Percentiles rank a stretch among this genome's conserved stretches.
These are phyloP conservation scores for Dendrobium catenatum DNA, from an alignment of 106 monocot species.

Conservation along the genomic window DNA sequence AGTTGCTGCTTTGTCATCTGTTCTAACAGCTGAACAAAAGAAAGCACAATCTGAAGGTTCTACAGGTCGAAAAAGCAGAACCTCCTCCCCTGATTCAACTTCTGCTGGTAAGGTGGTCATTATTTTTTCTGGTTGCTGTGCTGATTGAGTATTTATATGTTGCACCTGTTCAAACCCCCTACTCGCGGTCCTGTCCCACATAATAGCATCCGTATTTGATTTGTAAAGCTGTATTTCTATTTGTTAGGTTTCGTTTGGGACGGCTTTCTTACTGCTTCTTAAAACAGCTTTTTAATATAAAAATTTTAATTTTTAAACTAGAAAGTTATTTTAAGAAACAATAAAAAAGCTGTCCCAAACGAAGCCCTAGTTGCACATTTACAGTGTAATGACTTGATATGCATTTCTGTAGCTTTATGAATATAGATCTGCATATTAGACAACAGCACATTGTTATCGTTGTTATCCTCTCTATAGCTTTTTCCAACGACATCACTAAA, in stretches of 20 bases:
- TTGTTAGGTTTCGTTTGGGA: background rate
- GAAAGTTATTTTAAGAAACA: too few relatives aligned
- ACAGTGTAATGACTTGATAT: background rate
- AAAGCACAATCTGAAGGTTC: slow-evolving; percentile 31
- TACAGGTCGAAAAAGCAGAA: slow-evolving; percentile 32
- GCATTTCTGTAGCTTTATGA: background rate
- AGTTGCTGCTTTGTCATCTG: slow-evolving; percentile 75
- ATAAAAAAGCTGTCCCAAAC: too few relatives aligned
- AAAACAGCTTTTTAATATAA: too few relatives aligned
- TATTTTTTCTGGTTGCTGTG: background rate
- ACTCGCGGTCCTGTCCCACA: background rate
- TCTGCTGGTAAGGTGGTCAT: slow-evolving; percentile 27
- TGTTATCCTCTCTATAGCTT: background rate
- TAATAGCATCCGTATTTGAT: background rate
- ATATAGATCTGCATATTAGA: background rate
- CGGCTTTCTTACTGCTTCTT: too few relatives aligned
- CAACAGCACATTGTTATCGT: background rate
- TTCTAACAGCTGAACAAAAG: slow-evolving; percentile 74
- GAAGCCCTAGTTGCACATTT: background rate
- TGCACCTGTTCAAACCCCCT: background rate
- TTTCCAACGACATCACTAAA: background rate
- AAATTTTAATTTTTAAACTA: too few relatives aligned
- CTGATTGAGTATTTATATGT: background rate
- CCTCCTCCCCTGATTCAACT: slow-evolving; percentile 38
- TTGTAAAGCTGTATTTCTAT: background rate